Evolutionary conservation across 805 yeast species (phyloP).

Genomic region (Wickerhamiella hasegawae): DNA sequence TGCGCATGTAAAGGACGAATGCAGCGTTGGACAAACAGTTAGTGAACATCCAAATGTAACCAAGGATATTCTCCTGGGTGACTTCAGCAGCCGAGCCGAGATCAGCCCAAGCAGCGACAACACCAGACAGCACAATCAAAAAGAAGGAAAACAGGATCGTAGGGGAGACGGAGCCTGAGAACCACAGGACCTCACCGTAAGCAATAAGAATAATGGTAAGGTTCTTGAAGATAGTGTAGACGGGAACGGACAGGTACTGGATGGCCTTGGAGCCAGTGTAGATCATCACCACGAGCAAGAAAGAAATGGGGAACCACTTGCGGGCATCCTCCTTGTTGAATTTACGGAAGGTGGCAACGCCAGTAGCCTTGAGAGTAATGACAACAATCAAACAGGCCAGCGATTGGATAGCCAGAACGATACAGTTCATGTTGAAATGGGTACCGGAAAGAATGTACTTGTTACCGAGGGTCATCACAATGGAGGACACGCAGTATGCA

Average conservation of each 20-base stretch:
- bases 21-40: conserved; percentile 92
- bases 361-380: conserved; percentile 51
- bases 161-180: conserved; percentile 79
- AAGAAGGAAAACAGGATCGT: conserved; percentile 81
- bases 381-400: conserved; percentile 66
- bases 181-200: conserved; percentile 95
- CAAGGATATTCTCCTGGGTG: conserved; percentile 26
- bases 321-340: conserved; percentile 77
- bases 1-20: conserved; percentile 88
- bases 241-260: conserved; percentile 82
- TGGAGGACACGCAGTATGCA: conserved; percentile 78
- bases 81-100: conserved; percentile 25
- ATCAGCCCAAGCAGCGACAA: conserved; percentile 90
- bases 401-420: conserved; percentile 78
- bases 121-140: conserved; percentile 89
- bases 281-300: conserved; percentile 80
- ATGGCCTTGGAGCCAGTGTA: conserved; percentile 93
- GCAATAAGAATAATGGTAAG: conserved; percentile 93
- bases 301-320: conserved; percentile 87
- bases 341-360: conserved; percentile 73
- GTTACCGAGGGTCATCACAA: conserved; percentile 94
- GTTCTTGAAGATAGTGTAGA: conserved; percentile 95
- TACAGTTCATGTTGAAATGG: conserved; percentile 69
- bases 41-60: conserved; percentile 93
- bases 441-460: conserved; percentile 80